phyloP scores from a whole-genome alignment of 208 protist genomes.

The Wallacemonas sp. region DNA sequence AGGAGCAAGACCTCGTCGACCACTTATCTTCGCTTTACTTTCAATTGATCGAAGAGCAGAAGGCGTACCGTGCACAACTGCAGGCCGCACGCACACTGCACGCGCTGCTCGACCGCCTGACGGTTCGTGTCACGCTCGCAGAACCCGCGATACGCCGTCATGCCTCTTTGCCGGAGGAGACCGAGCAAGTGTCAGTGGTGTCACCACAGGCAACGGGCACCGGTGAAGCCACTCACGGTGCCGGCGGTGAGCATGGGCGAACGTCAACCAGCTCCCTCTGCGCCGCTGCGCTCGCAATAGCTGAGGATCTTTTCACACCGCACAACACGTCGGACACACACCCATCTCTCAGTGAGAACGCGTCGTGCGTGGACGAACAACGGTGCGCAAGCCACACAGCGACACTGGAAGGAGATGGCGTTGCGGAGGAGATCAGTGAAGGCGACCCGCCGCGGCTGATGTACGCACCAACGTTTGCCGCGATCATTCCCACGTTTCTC shows the following conservation, averaged over 20 bases:
- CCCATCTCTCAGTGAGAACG: too few species aligned
- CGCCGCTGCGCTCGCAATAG: not conserved
- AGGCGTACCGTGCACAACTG: not conserved
- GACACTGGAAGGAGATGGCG: too few species aligned
- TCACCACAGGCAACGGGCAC: not conserved
- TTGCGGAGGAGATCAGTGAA: too few species aligned
- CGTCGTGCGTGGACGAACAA: too few species aligned
- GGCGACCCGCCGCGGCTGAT: too few species aligned
- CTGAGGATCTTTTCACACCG: not conserved
- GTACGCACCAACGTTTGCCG: not conserved
- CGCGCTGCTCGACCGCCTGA: not conserved
- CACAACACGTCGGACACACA: not conserved
- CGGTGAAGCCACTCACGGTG: not conserved
- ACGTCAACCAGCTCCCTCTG: not conserved
- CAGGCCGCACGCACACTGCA: not conserved
- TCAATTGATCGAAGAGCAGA: conserved; percentile 2
- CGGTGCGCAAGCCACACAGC: not conserved
- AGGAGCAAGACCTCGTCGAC: not conserved
- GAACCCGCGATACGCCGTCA: not conserved
- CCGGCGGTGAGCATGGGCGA: not conserved
- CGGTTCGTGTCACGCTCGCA: not conserved
- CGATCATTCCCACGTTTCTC: not conserved
- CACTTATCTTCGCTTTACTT: not conserved
- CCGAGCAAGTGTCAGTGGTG: too few species aligned
- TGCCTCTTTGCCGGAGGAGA: too few species aligned